These are phyloP conservation scores for Phyllosticta ampelicida DNA, from an alignment of 2,329 filamentous ascomycete genomes.

Conservation along the genomic window DNA sequence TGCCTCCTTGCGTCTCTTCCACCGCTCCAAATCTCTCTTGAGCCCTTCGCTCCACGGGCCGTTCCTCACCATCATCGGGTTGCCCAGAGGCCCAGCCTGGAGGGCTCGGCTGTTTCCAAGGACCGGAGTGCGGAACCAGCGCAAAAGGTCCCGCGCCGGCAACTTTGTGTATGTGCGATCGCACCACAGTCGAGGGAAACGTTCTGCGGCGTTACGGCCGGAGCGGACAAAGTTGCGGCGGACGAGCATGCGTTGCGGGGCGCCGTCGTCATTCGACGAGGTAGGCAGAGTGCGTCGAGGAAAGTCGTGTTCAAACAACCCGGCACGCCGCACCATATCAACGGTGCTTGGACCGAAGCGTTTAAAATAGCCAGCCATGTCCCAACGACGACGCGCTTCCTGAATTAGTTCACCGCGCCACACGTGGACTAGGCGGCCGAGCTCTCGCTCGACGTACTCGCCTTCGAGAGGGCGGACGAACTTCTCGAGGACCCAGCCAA, in stretches of 20 bases:
- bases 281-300: neutral
- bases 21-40: neutral
- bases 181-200: neutral
- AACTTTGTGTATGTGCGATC: neutral
- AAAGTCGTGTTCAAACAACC: neutral
- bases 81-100: neutral
- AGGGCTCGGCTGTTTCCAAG: neutral
- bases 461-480: constrained; percentile 4
- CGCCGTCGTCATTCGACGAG: no score
- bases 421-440: neutral
- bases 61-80: neutral
- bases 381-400: constrained; percentile 5
- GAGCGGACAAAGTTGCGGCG: neutral
- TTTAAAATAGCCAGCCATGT: neutral
- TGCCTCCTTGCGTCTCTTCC: neutral
- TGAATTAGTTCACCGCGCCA: constrained; percentile 7
- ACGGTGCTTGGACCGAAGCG: neutral
- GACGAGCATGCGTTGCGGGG: neutral
- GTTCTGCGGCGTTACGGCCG: neutral
- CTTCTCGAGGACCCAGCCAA: neutral
- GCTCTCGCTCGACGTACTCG: neutral
- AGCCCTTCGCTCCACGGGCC: neutral
- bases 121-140: neutral
- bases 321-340: neutral
- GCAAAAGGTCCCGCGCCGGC: neutral